Evolutionary conservation across 2,329 filamentous ascomycete genomes (phyloP).

Genomic region (Epichloe aotearoae): DNA sequence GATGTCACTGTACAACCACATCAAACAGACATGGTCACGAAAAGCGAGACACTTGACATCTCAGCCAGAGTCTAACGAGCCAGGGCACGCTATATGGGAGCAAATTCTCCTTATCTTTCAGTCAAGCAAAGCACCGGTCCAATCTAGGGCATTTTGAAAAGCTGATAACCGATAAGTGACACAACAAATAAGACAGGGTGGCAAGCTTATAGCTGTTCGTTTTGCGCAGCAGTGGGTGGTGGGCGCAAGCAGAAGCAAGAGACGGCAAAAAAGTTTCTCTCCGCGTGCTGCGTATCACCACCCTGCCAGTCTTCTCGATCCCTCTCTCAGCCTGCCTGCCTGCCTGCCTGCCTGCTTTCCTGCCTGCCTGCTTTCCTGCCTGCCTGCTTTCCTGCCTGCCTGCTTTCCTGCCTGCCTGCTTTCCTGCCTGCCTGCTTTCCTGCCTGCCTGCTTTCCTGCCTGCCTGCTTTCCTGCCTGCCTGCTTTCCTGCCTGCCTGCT

Average conservation of each 20-base stretch:
- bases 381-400: not conserved
- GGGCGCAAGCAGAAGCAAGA: not conserved
- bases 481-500: not conserved
- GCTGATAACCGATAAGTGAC: not conserved
- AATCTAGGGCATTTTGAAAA: not conserved
- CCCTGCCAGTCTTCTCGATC: too few species aligned
- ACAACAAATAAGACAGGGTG: constrained; percentile 2
- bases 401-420: not conserved
- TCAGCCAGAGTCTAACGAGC: not conserved
- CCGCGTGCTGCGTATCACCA: too few species aligned
- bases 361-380: not conserved
- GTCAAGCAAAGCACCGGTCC: not conserved
- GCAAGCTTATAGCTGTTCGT: not conserved
- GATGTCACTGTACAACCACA: not conserved
- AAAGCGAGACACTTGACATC: not conserved
- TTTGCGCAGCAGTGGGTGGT: not conserved
- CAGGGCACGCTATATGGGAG: not conserved
- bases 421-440: not conserved
- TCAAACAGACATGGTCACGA: not conserved
- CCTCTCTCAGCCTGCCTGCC: not conserved
- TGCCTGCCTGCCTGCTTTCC: not conserved
- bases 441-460: not conserved
- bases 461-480: not conserved
- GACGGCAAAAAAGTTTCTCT: not conserved
- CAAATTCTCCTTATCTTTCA: not conserved